Evolutionary conservation across 1,284 basidiomycete species (phyloP), one percentile per base, ranked within the genome.

Genomic region (Calocybe gambosa): DNA sequence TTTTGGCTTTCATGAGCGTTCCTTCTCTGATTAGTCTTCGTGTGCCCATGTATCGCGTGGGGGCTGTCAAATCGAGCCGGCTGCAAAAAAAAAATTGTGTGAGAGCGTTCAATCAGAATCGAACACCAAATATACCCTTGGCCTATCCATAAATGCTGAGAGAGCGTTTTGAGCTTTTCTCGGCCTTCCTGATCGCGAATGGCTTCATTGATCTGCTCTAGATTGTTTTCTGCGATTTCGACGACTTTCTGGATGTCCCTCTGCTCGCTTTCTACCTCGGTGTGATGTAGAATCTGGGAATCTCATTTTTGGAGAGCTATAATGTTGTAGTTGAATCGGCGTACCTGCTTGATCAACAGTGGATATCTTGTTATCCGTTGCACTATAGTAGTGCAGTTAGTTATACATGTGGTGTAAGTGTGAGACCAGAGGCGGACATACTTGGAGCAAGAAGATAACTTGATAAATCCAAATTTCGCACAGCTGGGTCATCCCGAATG

Each of bases 331-430:
- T 15, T 20, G 12, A 6, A 9, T 5, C 25, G 10, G 50, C 68
- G 20, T 43, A 80, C 82, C 66, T 93, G 89, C 46, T 82, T 37
- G 8, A 37, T 37, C 35, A 37, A 21, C 6, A 37, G 72, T 0
- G 93, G 93, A 61, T 96, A 97, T 49, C 91, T 75, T 0, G 93
- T 95, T 44, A 96, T 82, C 10, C 93, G 82, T 80, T 97, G 94
- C 93, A 97, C 90, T 93, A 26, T 37, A 31, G 10, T 26, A 5
- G 5, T 5, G 3, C 29, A 31, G 29, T 6, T 13, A 12, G 5
- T 10, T 12, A 26, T 26, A 26, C 29, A 3, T 13, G 23, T 46
- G n/a, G n/a, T 23, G 31, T 12, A 50, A 21, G 5, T n/a, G 13
- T 5, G 13, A 18, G 12, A 43, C 21, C 43, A 31, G 31, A 6